phyloP scores from a whole-genome alignment of 345 rosid genomes.

The Nephelium lappaceum region DNA sequence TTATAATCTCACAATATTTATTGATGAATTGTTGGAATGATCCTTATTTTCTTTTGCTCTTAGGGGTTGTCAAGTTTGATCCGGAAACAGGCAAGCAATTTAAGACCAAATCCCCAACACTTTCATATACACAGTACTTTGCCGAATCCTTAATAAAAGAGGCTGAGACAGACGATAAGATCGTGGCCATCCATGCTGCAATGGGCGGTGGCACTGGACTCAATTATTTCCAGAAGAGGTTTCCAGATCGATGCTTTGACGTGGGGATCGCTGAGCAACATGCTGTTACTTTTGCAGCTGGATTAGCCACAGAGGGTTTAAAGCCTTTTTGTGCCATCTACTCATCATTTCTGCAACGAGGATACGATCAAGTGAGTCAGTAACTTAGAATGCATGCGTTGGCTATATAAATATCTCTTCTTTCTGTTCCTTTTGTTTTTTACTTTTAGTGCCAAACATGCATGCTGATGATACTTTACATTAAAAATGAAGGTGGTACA shows the following conservation, averaged over 20 bases:
- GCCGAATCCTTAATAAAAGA: conserved; percentile 67
- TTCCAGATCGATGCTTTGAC: conserved; percentile 79
- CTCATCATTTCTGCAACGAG: conserved; percentile 76
- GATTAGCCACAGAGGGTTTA: conserved; percentile 71
- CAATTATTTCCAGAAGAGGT: conserved; percentile 64
- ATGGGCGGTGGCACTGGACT: conserved; percentile 90
- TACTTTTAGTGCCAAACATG: not conserved
- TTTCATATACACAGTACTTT: conserved; percentile 62
- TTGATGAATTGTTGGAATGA: conserved; percentile 7
- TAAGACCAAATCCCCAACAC: conserved; percentile 57
- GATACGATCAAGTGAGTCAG: conserved; percentile 70
- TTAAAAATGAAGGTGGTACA: conserved; percentile 55
- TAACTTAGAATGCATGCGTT: not conserved
- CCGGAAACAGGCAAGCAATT: conserved; percentile 60
- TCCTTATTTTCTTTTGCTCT: conserved; percentile 19
- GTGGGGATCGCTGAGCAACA: conserved; percentile 84
- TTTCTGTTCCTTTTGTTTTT: not conserved
- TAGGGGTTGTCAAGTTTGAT: conserved; percentile 75
- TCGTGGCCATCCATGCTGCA: conserved; percentile 78
- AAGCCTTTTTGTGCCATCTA: conserved; percentile 85
- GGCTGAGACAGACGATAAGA: conserved; percentile 62
- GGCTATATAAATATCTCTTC: not conserved
- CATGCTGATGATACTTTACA: not conserved
- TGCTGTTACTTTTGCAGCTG: conserved; percentile 81
- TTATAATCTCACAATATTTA: not conserved